Base-by-base conservation (phyloP, 2,329 filamentous ascomycete genomes). In the Penicillium sp. region DNA sequence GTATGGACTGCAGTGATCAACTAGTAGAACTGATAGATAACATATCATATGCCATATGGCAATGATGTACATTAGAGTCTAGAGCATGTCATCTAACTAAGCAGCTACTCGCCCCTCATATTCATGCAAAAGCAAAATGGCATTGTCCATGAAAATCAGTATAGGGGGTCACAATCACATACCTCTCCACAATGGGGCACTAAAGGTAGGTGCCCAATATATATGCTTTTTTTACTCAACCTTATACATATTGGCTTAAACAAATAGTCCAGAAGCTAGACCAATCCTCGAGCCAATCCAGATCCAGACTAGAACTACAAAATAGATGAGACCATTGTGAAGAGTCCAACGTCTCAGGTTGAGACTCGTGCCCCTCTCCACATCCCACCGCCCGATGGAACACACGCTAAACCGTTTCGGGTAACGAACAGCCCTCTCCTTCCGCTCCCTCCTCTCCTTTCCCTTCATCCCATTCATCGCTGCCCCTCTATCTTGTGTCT, bases 331-430 rank as follows among this genome's bases (percentile, higher is more conserved):
- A 49, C 33, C 21, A 49, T 24, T 33, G 19, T 26, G 29, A 49
- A 43, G 13, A 52, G 22, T 27, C 19, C 14, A 35, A 29, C 44
- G 57, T 57, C 49, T 59, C 57, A 59, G 47, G 50, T 57, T 52
- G 19, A 60, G 46, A 51, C 56, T 53, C 50, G 50, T 65, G 63
- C 65, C 64, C 65, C 65, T 66, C 65, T 63, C 64, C 64, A 63
- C 64, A 66, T 60, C 64, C 62, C 63, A 65, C 63, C 64, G 63
- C 64, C 60, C 61, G 62, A 65, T 62, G 60, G 58, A 65, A 63
- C 62, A 63, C 55, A 49, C 61, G 59, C 64, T 66, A 66, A 65
- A 58, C 64, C 53, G 5, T 14, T 55, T 56, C 4, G 50, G 61
- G 62, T 16, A 66, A 62, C 59, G 60, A 64, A 62, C 57, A 64